These are phyloP conservation scores for Pseudocercospora fijiensis DNA, from an alignment of 2,329 filamentous ascomycete genomes.

Conservation along the genomic window DNA sequence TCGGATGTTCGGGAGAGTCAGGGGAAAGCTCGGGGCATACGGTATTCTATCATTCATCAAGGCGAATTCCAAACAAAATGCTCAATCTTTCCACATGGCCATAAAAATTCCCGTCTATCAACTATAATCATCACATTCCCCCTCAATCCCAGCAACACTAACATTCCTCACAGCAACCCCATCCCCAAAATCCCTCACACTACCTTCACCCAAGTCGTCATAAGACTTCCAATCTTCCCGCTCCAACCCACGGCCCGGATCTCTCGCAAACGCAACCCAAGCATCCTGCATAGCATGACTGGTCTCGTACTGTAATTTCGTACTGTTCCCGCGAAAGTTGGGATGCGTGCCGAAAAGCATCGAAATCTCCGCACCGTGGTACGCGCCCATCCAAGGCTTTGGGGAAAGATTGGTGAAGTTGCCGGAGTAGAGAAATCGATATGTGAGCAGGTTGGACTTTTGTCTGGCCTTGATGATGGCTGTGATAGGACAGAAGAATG, in stretches of 20 bases:
- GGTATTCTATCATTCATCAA: background rate
- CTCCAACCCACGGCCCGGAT: slow-evolving; percentile 35
- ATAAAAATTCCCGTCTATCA: no score
- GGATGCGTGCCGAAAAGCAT: slow-evolving; percentile 36
- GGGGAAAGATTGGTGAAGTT: background rate
- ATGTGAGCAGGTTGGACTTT: background rate
- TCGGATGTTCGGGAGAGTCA: background rate
- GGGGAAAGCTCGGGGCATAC: background rate
- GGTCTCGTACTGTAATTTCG: slow-evolving; percentile 20
- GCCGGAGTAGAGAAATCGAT: background rate
- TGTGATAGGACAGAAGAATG: background rate
- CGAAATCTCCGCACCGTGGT: slow-evolving; percentile 37
- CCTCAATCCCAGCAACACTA: background rate
- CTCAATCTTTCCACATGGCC: no score
- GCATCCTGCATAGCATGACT: slow-evolving; percentile 33
- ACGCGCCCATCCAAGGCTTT: slow-evolving; percentile 32
- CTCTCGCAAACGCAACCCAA: slow-evolving; percentile 38
- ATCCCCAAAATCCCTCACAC: background rate
- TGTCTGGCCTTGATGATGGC: background rate
- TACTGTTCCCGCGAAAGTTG: slow-evolving; percentile 17
- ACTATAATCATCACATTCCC: background rate
- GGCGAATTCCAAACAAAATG: background rate
- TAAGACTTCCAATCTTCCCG: slow-evolving; percentile 25
- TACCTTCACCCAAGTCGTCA: background rate
- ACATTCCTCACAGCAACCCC: background rate